These are phyloP conservation scores for Geotrichum klebahnii DNA, from an alignment of 1,139 yeast species.

Conservation along the genomic window DNA sequence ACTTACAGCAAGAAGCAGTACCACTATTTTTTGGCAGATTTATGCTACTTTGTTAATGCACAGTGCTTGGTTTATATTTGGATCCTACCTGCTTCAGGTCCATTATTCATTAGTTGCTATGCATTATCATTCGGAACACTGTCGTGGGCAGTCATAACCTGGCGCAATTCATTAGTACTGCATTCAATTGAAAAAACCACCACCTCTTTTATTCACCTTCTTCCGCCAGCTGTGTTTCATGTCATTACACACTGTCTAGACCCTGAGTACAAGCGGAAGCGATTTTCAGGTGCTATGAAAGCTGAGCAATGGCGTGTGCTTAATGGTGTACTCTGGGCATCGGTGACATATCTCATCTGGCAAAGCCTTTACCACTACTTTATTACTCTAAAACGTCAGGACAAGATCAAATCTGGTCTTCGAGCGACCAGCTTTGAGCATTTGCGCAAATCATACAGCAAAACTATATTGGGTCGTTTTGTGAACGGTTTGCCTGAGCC, in stretches of 20 bases:
- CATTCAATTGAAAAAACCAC: constrained; percentile 94
- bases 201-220: constrained; percentile 80
- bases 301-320: constrained; percentile 66
- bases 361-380: constrained; percentile 86
- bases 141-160: constrained; percentile 89
- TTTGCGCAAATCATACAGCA: constrained; percentile 65
- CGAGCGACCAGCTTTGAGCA: constrained; percentile 84
- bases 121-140: constrained; percentile 85
- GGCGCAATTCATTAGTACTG: constrained; percentile 90
- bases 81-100: constrained; percentile 70
- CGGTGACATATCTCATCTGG: constrained; percentile 87
- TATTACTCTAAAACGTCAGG: constrained; percentile 74
- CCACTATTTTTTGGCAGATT: constrained; percentile 87
- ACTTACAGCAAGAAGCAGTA: constrained; percentile 73
- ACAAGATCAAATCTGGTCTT: constrained; percentile 72
- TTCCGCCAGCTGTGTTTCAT: constrained; percentile 87
- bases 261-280: constrained; percentile 46
- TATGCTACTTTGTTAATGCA: constrained; percentile 85
- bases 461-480: constrained; percentile 64
- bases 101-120: constrained; percentile 75
- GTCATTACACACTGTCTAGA: constrained; percentile 81
- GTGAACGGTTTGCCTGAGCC: constrained; percentile 81
- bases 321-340: constrained; percentile 71
- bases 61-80: constrained; percentile 69
- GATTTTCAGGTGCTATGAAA: constrained; percentile 79